phyloP scores from a whole-genome alignment of 345 rosid genomes.

The Turritis glabra region DNA sequence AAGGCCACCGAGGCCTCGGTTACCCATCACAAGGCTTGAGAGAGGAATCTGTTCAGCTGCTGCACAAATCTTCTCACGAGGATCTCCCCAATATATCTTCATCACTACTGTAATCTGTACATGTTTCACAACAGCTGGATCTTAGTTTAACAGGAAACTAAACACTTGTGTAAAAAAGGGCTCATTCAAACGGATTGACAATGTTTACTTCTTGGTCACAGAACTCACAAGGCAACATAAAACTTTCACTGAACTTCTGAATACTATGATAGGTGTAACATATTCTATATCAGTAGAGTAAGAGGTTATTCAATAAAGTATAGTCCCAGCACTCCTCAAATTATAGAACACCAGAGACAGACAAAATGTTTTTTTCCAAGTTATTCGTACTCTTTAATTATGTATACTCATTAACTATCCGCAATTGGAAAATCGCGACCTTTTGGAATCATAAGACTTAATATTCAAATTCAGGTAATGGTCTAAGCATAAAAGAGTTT shows the following conservation, averaged over 20 bases:
- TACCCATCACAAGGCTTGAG: conserved; percentile 71
- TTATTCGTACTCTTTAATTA: background rate
- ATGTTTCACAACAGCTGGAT: conserved; percentile 20
- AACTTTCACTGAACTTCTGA: background rate
- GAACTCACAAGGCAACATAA: background rate
- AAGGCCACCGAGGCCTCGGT: conserved; percentile 78
- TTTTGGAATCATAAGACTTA: background rate
- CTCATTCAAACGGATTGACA: background rate
- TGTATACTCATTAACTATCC: background rate
- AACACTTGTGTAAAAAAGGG: background rate
- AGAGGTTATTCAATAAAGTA: background rate
- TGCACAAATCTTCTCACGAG: conserved; percentile 82
- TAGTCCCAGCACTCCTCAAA: background rate
- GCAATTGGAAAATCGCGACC: background rate
- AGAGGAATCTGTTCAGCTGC: conserved; percentile 75
- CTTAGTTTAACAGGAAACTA: background rate
- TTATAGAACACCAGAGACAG: background rate
- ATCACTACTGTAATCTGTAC: conserved; percentile 48
- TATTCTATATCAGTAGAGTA: background rate
- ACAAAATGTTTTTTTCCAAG: background rate
- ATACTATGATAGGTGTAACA: background rate
- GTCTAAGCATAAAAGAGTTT: background rate
- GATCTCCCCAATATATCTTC: conserved; percentile 89
- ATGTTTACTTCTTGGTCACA: background rate
- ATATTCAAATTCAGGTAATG: background rate